Conservation (phyloP, 1,284 basidiomycete genomes). For the Ganoderma multipileum region DNA sequence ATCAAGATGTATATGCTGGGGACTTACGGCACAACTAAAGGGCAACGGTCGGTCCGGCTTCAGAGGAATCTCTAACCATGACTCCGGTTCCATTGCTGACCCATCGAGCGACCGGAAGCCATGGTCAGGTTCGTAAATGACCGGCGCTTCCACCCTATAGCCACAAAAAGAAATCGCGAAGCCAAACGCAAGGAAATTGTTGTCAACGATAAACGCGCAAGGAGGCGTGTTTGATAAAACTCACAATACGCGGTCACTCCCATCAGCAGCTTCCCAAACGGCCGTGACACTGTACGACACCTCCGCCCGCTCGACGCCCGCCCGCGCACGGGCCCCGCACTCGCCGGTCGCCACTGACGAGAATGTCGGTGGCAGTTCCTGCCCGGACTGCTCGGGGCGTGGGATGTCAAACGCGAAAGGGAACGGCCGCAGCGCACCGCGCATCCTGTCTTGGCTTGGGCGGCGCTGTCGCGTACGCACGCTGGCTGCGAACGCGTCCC, state of each 20-base stretch:
- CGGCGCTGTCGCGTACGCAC: conserved; percentile 44
- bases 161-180: conserved; percentile 15
- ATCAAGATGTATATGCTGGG: not conserved
- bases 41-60: conserved; percentile 66
- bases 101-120: conserved; percentile 68
- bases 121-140: conserved; percentile 62
- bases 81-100: conserved; percentile 47
- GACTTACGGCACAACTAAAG: conserved; percentile 66
- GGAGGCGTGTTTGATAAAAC: conserved; percentile 36
- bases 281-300: conserved; percentile 63
- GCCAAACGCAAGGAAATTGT: conserved; percentile 1
- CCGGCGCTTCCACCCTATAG: conserved; percentile 65
- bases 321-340: conserved; percentile 39
- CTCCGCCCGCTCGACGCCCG: conserved; percentile 50
- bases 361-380: conserved; percentile 69
- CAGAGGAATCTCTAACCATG: conserved; percentile 74
- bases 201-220: not conserved
- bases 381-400: conserved; percentile 51
- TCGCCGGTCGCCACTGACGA: conserved; percentile 40
- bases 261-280: conserved; percentile 64
- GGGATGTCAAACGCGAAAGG: conserved; percentile 68
- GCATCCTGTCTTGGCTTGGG: conserved; percentile 34
- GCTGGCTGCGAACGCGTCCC: conserved; percentile 53
- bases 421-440: conserved; percentile 46
- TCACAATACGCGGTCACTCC: conserved; percentile 55